Conservation (phyloP, 148 eudicot genomes). For the Polygonum maritimum region DNA sequence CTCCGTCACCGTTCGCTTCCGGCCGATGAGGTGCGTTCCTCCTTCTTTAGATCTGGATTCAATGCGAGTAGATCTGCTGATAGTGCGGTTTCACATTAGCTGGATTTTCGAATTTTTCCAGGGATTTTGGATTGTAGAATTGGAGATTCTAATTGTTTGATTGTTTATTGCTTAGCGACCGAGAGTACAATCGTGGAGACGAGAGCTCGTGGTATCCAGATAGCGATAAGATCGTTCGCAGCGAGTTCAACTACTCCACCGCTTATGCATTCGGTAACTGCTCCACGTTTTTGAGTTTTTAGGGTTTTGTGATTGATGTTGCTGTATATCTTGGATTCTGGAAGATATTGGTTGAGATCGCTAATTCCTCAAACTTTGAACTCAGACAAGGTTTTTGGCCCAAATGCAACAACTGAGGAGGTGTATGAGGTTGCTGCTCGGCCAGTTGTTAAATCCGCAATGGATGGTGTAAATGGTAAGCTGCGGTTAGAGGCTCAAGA, state of each 20-base stretch:
- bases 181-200: constrained; percentile 81
- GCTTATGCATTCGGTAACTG: constrained; percentile 81
- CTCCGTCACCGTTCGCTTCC: constrained; percentile 84
- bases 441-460: constrained; percentile 85
- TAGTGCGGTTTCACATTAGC: background rate
- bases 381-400: constrained; percentile 90
- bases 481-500: background rate
- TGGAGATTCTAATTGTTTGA: constrained; percentile 9
- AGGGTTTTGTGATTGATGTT: background rate
- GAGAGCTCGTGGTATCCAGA: constrained; percentile 92
- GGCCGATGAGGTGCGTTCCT: constrained; percentile 67
- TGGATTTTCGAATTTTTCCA: background rate
- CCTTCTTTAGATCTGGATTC: constrained; percentile 22
- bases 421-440: constrained; percentile 93
- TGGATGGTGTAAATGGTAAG: constrained; percentile 95
- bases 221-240: constrained; percentile 77
- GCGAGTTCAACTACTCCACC: constrained; percentile 70
- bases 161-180: constrained; percentile 37
- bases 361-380: constrained; percentile 5
- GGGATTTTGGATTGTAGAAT: constrained; percentile 23
- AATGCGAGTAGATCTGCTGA: constrained; percentile 8
- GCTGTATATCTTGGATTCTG: background rate
- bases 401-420: constrained; percentile 60
- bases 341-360: background rate
- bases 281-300: background rate